Evolutionary conservation across 768 basidiomycete genomes (phyloP).

Genomic region (Steccherinum ochraceum): DNA sequence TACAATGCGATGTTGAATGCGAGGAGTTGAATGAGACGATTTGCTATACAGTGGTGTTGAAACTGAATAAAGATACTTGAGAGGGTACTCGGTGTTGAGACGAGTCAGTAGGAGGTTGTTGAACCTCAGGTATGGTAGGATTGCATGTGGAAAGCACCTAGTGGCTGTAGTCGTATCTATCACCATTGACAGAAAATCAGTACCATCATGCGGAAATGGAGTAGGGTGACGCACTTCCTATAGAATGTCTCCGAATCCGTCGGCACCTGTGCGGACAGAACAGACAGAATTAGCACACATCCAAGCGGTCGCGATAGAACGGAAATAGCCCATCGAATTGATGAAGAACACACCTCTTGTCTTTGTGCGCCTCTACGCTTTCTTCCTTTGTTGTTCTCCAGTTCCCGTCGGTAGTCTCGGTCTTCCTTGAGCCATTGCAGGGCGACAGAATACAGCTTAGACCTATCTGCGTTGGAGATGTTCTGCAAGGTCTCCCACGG

Average conservation of each 20-base stretch:
- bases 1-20: slow-evolving; percentile 5
- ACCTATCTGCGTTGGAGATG: slow-evolving; percentile 18
- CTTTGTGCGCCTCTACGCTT: slow-evolving; percentile 57
- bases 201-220: neutral
- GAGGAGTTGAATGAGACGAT: neutral
- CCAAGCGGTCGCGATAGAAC: neutral
- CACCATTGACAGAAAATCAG: slow-evolving; percentile 8
- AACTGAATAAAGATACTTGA: neutral
- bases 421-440: slow-evolving; percentile 88
- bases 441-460: slow-evolving; percentile 62
- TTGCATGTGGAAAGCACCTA: slow-evolving; percentile 5
- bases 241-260: slow-evolving; percentile 83
- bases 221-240: slow-evolving; percentile 50
- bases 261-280: slow-evolving; percentile 40
- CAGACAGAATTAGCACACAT: neutral
- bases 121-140: too few species aligned
- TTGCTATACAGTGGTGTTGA: neutral
- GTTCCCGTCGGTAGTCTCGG: slow-evolving; percentile 51
- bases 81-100: neutral
- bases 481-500: slow-evolving; percentile 56
- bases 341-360: slow-evolving; percentile 40
- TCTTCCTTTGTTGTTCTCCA: slow-evolving; percentile 46
- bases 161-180: slow-evolving; percentile 45
- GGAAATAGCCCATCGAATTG: too few species aligned
- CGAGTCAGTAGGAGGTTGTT: neutral